Conservation (phyloP, 2,329 filamentous ascomycete species). For the Coniochaeta hoffmannii region DNA sequence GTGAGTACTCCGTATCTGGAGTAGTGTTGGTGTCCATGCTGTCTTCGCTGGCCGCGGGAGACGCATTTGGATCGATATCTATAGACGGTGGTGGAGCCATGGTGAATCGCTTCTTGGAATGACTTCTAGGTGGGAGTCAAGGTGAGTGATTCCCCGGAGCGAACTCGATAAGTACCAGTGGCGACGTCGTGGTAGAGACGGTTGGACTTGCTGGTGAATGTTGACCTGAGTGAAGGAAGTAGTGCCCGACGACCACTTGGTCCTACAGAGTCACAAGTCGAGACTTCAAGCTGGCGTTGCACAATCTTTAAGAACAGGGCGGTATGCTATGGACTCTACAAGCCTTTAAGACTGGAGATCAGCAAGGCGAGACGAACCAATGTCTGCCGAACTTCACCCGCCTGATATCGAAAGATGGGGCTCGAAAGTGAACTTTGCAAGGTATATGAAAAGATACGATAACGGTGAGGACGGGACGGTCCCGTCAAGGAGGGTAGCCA, state of each 20-base stretch:
- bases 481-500: not conserved
- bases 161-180: not conserved
- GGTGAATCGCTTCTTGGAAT: too few relatives aligned
- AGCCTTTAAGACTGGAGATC: slow-evolving; percentile 11
- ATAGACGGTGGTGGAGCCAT: slow-evolving; percentile 16
- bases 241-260: not conserved
- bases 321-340: slow-evolving; percentile 8
- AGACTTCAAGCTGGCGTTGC: not conserved
- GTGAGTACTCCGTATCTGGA: slow-evolving; percentile 42
- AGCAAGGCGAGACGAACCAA: slow-evolving; percentile 7
- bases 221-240: not conserved
- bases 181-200: not conserved
- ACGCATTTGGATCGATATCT: slow-evolving; percentile 26
- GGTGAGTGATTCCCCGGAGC: not conserved
- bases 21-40: slow-evolving; percentile 33
- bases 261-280: not conserved
- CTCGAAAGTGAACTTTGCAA: not conserved
- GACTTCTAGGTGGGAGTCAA: not conserved
- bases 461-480: not conserved
- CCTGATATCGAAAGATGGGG: slow-evolving; percentile 12
- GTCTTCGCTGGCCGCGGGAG: slow-evolving; percentile 25
- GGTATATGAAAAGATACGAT: not conserved
- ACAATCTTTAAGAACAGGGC: not conserved
- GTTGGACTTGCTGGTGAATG: not conserved
- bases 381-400: slow-evolving; percentile 20